Base-by-base conservation (phyloP, 1,284 basidiomycete species). In the Athelia psychrophila region DNA sequence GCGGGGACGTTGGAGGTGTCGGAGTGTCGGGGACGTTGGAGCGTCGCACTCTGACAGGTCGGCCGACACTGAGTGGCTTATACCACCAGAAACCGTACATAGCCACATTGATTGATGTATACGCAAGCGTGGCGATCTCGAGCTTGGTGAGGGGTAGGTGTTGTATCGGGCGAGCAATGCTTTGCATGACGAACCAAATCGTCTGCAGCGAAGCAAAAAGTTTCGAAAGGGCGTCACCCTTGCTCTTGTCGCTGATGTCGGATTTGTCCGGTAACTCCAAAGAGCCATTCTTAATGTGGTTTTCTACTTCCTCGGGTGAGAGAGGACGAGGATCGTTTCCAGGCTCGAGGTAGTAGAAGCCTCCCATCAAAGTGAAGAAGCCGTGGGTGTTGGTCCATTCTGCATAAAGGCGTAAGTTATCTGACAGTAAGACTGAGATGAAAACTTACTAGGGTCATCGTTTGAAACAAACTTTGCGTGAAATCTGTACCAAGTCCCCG, bases 141-240 rank as follows among this genome's bases (percentile, higher is more conserved):
- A 53, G 35, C 38, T 54, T 52, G 2, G 53, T 53, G n/a, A 55
- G 25, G 3, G 35, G n/a, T 16, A 54, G 52, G 1, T 27, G 3
- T 24, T 49, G 32, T 4, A 35, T 30, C n/a, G 6, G 13, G n/a
- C 54, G 54, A 2, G 54, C 54, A 19, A 55, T 47, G 48, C 47
- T 45, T 30, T 55, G 54, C 4, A 55, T 13, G n/a, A 51, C 25
- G 48, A 55, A 55, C 54, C 54, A 55, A 13, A 15, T 20, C 13
- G 44, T 51, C 25, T 55, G 54, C 6, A 42, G n/a, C 9, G 20
- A 22, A 5, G 20, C 38, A 16, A 42, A 6, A n/a, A 9, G 8
- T n/a, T 42, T 42, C 9, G 38, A 42, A 18, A 42, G n/a, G 6
- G 38, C 16, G 20, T 42, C 38, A 22, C 38, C 38, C n/a, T 42